These are phyloP conservation scores for Quercus tomentella DNA, from an alignment of 331 rosid genomes.

Conservation along the genomic window DNA sequence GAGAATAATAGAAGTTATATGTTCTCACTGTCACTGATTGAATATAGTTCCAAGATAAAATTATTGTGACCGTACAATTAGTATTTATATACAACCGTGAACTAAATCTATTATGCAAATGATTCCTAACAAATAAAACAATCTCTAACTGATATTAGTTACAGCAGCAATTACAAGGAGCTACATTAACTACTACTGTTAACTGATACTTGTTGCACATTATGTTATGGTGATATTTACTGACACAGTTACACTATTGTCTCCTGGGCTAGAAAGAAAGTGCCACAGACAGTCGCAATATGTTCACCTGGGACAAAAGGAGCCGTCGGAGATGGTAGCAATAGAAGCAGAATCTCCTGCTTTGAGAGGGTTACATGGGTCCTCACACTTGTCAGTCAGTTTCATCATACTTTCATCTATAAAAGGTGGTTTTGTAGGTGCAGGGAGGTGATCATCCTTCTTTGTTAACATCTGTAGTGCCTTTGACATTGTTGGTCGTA, in stretches of 20 bases:
- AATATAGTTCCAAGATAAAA: no score
- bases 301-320: slow-evolving; percentile 71
- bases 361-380: slow-evolving; percentile 33
- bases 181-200: no score
- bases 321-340: slow-evolving; percentile 60
- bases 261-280: not conserved
- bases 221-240: no score
- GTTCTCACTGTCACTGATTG: no score
- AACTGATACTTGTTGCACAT: no score
- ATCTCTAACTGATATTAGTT: no score
- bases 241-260: not conserved
- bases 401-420: slow-evolving; percentile 62
- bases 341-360: slow-evolving; percentile 37
- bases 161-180: no score
- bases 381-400: slow-evolving; percentile 35
- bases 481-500: slow-evolving; percentile 80
- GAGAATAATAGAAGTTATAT: no score
- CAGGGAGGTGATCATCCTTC: slow-evolving; percentile 51
- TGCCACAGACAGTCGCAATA: not conserved
- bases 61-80: no score
- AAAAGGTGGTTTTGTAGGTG: slow-evolving; percentile 88
- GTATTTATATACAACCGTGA: no score
- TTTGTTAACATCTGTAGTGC: slow-evolving; percentile 65
- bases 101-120: no score
- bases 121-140: no score